A percentile compares a stretch with the other conserved stretches of the same genome.
Evolutionary conservation across 129 eudicot species (phyloP).

Genomic region (Lactuca sativa): DNA sequence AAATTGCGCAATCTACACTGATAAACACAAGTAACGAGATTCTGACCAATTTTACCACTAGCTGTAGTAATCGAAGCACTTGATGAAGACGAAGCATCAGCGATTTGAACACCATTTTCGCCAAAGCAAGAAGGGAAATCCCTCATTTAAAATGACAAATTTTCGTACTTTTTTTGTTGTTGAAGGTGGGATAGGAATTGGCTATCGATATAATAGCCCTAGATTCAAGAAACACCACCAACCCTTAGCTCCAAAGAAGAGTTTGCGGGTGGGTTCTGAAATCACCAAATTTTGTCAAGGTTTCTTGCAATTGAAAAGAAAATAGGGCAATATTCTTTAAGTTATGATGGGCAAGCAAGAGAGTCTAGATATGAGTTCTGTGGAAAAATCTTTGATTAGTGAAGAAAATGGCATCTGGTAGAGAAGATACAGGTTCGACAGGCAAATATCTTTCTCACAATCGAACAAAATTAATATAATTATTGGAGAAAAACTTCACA

Average conservation of each 20-base stretch:
- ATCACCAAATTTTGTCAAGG: not conserved
- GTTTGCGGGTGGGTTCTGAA: not conserved
- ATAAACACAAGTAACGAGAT: constrained; percentile 68
- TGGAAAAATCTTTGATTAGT: not conserved
- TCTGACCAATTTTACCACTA: constrained; percentile 45
- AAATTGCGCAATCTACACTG: constrained; percentile 49
- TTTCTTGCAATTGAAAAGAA: not conserved
- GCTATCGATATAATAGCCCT: constrained; percentile 1
- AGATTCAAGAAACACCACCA: not conserved
- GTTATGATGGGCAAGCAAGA: not conserved
- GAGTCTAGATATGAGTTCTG: constrained; percentile 3
- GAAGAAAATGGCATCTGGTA: constrained; percentile 29
- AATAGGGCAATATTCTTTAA: constrained; percentile 28
- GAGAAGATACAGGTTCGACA: constrained; percentile 19
- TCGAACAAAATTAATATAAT: constrained; percentile 21
- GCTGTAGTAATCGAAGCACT: constrained; percentile 22
- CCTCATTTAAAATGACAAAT: constrained; percentile 46
- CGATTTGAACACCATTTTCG: constrained; percentile 75
- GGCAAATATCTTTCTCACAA: constrained; percentile 7
- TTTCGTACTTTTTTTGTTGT: constrained; percentile 2
- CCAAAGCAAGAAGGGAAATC: constrained; percentile 82
- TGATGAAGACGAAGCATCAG: constrained; percentile 58
- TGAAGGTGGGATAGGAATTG: constrained; percentile 11
- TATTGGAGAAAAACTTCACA: not conserved
- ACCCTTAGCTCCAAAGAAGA: not conserved